These are phyloP conservation scores for Strobilomyces confusus DNA, from an alignment of 768 basidiomycete species.

Conservation along the genomic window DNA sequence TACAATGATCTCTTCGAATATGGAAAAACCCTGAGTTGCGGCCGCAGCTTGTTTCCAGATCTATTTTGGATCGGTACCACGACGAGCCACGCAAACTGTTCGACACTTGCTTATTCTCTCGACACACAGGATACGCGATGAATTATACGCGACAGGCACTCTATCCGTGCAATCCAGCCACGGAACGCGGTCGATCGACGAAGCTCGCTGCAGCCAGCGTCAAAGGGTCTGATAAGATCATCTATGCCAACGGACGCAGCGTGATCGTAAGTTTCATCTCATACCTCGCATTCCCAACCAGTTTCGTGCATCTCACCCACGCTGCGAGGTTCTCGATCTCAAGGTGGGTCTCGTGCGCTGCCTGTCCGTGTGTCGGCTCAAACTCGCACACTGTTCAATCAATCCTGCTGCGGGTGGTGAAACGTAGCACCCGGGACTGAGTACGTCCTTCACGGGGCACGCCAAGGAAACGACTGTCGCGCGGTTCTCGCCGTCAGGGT, in stretches of 20 bases:
- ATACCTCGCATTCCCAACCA: not conserved
- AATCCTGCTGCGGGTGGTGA: not conserved
- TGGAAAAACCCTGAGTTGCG: constrained; percentile 18
- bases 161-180: constrained; percentile 68
- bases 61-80: not conserved
- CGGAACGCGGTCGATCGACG: constrained; percentile 62
- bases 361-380: not conserved
- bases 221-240: constrained; percentile 57
- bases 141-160: constrained; percentile 47
- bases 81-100: not conserved
- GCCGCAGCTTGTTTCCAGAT: constrained; percentile 12
- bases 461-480: constrained; percentile 84
- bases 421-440: constrained; percentile 60
- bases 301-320: not conserved
- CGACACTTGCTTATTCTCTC: not conserved
- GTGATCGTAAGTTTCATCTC: constrained; percentile 66
- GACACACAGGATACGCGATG: constrained; percentile 32
- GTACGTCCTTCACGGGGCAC: constrained; percentile 73
- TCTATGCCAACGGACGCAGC: constrained; percentile 80
- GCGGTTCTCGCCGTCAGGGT: constrained; percentile 88
- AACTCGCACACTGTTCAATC: not conserved
- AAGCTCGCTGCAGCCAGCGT: constrained; percentile 66
- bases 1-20: constrained; percentile 1
- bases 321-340: constrained; percentile 71
- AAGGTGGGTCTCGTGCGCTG: constrained; percentile 46